Evolutionary conservation across 2,329 filamentous ascomycete genomes (phyloP).

Genomic region (Dactylellina parvicollis): DNA sequence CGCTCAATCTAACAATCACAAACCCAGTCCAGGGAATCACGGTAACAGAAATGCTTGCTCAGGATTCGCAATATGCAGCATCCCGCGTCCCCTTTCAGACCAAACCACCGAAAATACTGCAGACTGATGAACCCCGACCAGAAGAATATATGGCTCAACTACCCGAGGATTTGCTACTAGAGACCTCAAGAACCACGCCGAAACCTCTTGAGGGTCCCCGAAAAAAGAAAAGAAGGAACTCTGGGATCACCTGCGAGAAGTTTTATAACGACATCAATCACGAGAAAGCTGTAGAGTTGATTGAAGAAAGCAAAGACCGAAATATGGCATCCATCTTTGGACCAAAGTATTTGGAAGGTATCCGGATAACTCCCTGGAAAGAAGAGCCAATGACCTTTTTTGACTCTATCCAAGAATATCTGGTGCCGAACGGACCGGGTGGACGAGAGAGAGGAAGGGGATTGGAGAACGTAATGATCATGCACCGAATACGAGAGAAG

Average conservation of each 20-base stretch:
- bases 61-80: too few relatives aligned
- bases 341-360: neutral
- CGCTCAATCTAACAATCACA: slow-evolving; percentile 1
- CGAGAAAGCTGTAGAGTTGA: slow-evolving; percentile 1
- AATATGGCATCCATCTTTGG: neutral
- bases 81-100: too few relatives aligned
- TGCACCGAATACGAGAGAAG: neutral
- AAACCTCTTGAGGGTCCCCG: too few relatives aligned
- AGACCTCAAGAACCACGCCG: too few relatives aligned
- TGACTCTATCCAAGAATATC: too few relatives aligned
- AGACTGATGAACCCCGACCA: too few relatives aligned
- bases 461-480: neutral
- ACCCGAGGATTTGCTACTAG: too few relatives aligned
- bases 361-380: neutral
- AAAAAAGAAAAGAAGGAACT: neutral
- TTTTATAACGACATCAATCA: slow-evolving; percentile 11
- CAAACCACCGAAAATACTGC: too few relatives aligned
- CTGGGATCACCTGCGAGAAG: neutral
- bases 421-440: too few relatives aligned
- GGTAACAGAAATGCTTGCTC: slow-evolving; percentile 11
- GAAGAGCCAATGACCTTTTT: too few relatives aligned
- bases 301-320: neutral
- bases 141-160: too few relatives aligned
- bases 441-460: too few relatives aligned
- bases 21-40: slow-evolving; percentile 5